Base-by-base conservation (phyloP, 2,329 filamentous ascomycete genomes). In the Myriosclerotinia duriaeana region DNA sequence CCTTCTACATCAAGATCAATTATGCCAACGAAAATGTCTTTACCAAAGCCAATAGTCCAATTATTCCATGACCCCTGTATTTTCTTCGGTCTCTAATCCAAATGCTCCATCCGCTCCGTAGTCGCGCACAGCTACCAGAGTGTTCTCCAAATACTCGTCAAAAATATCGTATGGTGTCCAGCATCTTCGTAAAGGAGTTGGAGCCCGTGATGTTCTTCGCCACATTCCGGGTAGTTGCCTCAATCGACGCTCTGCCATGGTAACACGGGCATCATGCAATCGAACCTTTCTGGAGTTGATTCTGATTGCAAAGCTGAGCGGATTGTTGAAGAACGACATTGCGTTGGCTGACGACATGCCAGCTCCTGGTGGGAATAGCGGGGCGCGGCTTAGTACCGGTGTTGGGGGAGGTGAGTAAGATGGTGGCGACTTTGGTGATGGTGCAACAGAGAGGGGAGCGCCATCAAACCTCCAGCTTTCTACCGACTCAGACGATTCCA, bases 281-380 rank as follows among this genome's bases (percentile, higher is more conserved):
- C 42, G 42, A 50, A 60, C 56, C 14, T 60, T 60, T 48, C 56
- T 48, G 3, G 56, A 42, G 30, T 60, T 60, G 7, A 60, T 60
- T n/a, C 56, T 38, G 30, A 30, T 48, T 5, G 44, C 12, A 20
- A 14, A 26, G 6, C 20, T 42, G 9, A 36, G n/a, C 17, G 56
- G 44, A 22, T 36, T 15, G 5, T 60, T 12, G n/a, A 60, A 50
- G 14, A 26, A 50, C 9, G 42, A 2, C 14, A 42, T 42, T 26
- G 15, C 15, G 20, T 38, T 9, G 2, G 20, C 30, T 38, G 42
- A 17, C 1, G 42, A 11, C 0, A 48, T 50, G 1, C 42, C 30
- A 22, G n/a, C 5, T 17, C 30, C 15, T 7, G 34, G 20, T 5
- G 42, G 8, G 1, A 60, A 60, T 4, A 60, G 17, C 26, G 56